Base-by-base conservation (phyloP, 495 filamentous ascomycete genomes). In the Neurospora sp. region DNA sequence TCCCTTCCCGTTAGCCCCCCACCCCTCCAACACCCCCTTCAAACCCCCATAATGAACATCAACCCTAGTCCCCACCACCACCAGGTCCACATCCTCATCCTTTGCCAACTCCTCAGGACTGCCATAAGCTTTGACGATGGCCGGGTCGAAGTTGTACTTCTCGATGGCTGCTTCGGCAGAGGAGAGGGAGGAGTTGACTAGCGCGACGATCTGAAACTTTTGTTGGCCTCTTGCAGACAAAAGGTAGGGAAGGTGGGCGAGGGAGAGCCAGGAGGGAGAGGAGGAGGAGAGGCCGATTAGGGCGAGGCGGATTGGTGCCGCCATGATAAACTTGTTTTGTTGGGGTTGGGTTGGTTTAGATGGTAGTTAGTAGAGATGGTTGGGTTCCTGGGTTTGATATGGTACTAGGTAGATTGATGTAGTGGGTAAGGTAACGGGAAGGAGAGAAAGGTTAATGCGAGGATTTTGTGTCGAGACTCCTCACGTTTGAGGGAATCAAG, bases 201-300 rank as follows among this genome's bases (percentile, higher is more conserved):
- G 81, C 1, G 89, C 90, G 9, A 86, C 83, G 76, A 92, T 86
- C 38, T 83, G 74, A 78, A 88, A 91, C 10, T 86, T 81, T 27
- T 77, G 72, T 11, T 76, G 81, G 16, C 81, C 82, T 5, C 73
- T 72, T 0, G 76, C 35, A 1, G 84, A 85, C 37, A 85, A 78
- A 14, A 90, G 85, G 80, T 86, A 88, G 5, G 87, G 85, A 1
- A 91, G 81, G 76, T 91, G 90, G 44, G 85, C 88, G 12, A 73
- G 42, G n/a, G 80, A 79, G 2, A 88, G 86, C 89, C 89, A 91
- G 18, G 85, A 82, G 39, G 76, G 80, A 35, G 84, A 83, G 31
- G 31, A 31, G 31, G 31, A 31, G 0, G 86, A 88, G 78, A 90
- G 89, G 18, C 89, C 89, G 75, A 91, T 85, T 71, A 91, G 80